A percentile compares a stretch with the other conserved stretches of the same genome.
Evolutionary conservation across 2,329 filamentous ascomycete genomes (phyloP).

Genomic region (Alternaria atra): DNA sequence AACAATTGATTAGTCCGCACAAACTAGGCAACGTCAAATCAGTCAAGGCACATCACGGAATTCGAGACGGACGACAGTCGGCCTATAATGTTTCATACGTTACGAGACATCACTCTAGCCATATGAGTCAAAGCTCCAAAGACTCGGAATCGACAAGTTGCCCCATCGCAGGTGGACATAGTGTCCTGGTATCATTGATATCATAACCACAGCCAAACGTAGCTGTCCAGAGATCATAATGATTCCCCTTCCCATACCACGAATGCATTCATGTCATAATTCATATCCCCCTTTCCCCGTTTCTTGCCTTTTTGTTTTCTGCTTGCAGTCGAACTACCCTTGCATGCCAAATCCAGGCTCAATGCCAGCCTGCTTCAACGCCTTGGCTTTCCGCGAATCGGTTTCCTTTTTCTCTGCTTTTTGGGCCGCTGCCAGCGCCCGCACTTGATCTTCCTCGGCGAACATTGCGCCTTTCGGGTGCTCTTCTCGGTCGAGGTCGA

Average conservation of each 20-base stretch:
- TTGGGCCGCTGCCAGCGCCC: conserved; percentile 75
- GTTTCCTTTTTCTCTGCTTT: conserved; percentile 74
- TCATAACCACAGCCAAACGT: conserved; percentile 16
- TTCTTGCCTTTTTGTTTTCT: not conserved
- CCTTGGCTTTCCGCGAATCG: conserved; percentile 70
- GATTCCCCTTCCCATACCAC: conserved; percentile 2
- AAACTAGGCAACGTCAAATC: not conserved
- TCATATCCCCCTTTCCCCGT: conserved; percentile 1
- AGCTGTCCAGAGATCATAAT: conserved; percentile 11
- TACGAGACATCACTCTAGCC: not conserved
- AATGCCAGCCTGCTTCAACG: conserved; percentile 60
- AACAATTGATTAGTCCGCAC: not conserved
- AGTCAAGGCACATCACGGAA: not conserved
- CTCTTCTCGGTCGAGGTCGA: conserved; percentile 96
- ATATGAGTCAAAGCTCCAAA: not conserved
- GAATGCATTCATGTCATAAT: conserved; percentile 12
- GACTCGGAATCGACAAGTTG: not conserved
- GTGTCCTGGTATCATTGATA: conserved; percentile 25
- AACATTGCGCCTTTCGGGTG: conserved; percentile 77
- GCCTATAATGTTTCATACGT: not conserved
- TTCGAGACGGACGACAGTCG: not conserved
- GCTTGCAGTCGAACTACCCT: conserved; percentile 18
- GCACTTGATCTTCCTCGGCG: conserved; percentile 74
- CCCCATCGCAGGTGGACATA: conserved; percentile 18
- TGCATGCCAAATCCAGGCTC: conserved; percentile 82